phyloP scores from a whole-genome alignment of 129 eudicot genomes.

The Lactuca saligna region DNA sequence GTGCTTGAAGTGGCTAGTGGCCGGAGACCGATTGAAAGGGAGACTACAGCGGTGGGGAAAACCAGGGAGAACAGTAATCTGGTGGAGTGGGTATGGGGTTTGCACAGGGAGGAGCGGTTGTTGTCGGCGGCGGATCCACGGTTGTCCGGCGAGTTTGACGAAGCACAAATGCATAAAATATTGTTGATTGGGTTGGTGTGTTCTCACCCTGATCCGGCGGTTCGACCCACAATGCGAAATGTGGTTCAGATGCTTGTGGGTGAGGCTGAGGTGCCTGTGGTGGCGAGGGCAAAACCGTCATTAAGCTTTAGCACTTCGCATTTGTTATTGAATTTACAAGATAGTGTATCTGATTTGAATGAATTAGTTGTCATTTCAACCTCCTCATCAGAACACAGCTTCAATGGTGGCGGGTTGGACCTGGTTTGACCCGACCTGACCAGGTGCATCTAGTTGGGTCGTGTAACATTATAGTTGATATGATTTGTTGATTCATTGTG shows the following conservation, averaged over 20 bases:
- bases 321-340: constrained; percentile 70
- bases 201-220: constrained; percentile 85
- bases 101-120: constrained; percentile 72
- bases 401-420: constrained; percentile 44
- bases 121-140: constrained; percentile 59
- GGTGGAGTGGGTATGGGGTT: constrained; percentile 97
- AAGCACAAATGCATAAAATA: constrained; percentile 61
- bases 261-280: constrained; percentile 76
- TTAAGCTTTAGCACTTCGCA: constrained; percentile 74
- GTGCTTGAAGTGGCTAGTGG: constrained; percentile 90
- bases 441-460: neutral
- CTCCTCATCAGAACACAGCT: constrained; percentile 66
- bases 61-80: constrained; percentile 48
- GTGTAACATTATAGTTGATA: neutral
- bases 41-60: constrained; percentile 32
- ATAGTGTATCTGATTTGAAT: constrained; percentile 84
- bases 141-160: constrained; percentile 62
- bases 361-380: constrained; percentile 64
- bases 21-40: constrained; percentile 84
- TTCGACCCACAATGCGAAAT: constrained; percentile 81
- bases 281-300: constrained; percentile 74
- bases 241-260: constrained; percentile 91
- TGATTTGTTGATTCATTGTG: constrained; percentile 14
- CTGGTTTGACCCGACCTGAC: constrained; percentile 37
- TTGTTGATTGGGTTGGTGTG: constrained; percentile 79